phyloP scores from a whole-genome alignment of 495 filamentous ascomycete species.

The Cladorrhinum samala region DNA sequence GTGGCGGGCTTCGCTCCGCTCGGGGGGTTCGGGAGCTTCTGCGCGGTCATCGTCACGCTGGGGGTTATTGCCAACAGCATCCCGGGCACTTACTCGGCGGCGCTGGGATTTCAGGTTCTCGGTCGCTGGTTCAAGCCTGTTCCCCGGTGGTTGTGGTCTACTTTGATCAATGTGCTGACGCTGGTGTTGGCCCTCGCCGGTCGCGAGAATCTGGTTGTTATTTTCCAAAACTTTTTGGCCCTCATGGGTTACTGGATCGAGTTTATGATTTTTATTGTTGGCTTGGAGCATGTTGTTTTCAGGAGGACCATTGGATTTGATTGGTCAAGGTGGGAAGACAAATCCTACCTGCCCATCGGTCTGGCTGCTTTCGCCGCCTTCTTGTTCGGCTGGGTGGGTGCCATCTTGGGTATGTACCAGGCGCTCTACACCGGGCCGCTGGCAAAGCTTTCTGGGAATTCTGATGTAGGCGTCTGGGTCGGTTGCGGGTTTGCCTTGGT shows the following conservation, averaged over 20 bases:
- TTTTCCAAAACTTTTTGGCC: slow-evolving; percentile 67
- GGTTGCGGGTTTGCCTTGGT: slow-evolving; percentile 42
- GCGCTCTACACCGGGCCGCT: slow-evolving; percentile 60
- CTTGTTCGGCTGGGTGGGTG: slow-evolving; percentile 59
- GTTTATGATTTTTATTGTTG: slow-evolving; percentile 56
- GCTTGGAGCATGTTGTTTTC: slow-evolving; percentile 63
- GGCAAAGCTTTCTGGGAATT: slow-evolving; percentile 26
- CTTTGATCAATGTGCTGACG: slow-evolving; percentile 53
- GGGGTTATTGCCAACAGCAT: slow-evolving; percentile 68
- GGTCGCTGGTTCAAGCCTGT: slow-evolving; percentile 50
- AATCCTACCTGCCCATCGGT: slow-evolving; percentile 51
- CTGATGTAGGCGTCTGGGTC: slow-evolving; percentile 43
- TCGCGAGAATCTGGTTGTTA: slow-evolving; percentile 51
- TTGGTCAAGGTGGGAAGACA: slow-evolving; percentile 38
- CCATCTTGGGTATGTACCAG: slow-evolving; percentile 60
- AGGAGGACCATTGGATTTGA: slow-evolving; percentile 47
- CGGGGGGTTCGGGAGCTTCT: slow-evolving; percentile 65
- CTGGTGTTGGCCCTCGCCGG: slow-evolving; percentile 60
- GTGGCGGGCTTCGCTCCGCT: slow-evolving; percentile 59
- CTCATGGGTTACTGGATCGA: slow-evolving; percentile 71
- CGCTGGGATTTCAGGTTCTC: slow-evolving; percentile 63
- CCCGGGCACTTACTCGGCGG: slow-evolving; percentile 61
- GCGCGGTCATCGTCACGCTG: slow-evolving; percentile 62
- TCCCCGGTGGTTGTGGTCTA: slow-evolving; percentile 60
- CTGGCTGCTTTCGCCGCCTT: slow-evolving; percentile 57